These are phyloP conservation scores for Hyphodiscus hymeniophilus DNA, from an alignment of 495 filamentous ascomycete species.

Conservation along the genomic window DNA sequence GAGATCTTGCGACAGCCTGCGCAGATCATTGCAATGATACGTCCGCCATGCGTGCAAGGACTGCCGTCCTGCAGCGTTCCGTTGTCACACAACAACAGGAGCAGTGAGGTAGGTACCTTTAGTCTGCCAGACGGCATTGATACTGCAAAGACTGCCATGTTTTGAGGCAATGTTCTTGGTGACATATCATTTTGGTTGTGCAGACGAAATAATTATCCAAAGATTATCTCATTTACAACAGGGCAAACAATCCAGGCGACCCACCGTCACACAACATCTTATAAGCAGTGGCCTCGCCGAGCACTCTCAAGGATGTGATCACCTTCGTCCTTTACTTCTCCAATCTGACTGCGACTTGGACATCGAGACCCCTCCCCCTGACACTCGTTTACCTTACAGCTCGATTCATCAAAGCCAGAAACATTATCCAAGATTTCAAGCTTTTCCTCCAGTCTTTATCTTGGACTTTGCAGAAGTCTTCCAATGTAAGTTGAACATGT, in stretches of 20 bases:
- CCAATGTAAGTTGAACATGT: neutral
- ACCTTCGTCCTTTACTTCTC: constrained; percentile 1
- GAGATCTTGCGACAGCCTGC: constrained; percentile 3
- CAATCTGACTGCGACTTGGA: neutral
- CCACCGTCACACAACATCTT: constrained; percentile 9
- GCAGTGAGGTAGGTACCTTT: neutral
- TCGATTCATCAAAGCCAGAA: no score
- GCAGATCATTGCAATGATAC: constrained; percentile 8
- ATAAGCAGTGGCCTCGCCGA: constrained; percentile 7
- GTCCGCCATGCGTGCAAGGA: constrained; percentile 9
- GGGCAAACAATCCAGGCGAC: constrained; percentile 10
- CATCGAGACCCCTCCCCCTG: neutral
- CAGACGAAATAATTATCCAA: neutral
- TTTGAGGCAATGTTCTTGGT: neutral
- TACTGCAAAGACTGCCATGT: neutral
- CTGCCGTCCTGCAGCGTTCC: constrained; percentile 10
- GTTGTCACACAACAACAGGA: neutral
- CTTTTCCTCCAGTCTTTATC: neutral
- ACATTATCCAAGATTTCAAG: neutral
- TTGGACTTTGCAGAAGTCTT: neutral
- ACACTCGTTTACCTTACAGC: constrained; percentile 4
- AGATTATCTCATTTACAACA: neutral
- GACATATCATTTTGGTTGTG: no score
- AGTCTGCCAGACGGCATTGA: neutral
- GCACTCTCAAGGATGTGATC: no score